phyloP scores from a whole-genome alignment of 768 basidiomycete species.

The Tylopilus sp. region DNA sequence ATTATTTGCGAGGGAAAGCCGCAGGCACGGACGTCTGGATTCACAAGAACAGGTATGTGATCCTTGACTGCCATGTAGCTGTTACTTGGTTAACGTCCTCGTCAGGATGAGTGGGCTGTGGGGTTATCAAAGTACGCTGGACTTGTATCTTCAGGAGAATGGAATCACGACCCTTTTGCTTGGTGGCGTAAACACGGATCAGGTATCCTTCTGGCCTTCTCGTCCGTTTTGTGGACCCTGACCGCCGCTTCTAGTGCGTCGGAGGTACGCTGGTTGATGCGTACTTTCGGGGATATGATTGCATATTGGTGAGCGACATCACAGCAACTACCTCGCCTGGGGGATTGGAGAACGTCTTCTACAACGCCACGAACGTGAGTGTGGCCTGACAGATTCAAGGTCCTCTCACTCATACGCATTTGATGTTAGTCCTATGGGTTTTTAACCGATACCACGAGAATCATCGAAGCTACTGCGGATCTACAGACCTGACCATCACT shows the following conservation, averaged over 20 bases:
- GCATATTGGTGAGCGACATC: slow-evolving; percentile 49
- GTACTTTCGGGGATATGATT: too few species aligned
- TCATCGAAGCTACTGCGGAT: slow-evolving; percentile 20
- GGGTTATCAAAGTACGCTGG: slow-evolving; percentile 29
- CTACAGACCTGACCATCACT: neutral
- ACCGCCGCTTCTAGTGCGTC: neutral
- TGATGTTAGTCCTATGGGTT: slow-evolving; percentile 52
- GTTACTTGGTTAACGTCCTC: neutral
- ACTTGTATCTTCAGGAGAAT: slow-evolving; percentile 59
- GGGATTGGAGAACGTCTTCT: slow-evolving; percentile 53
- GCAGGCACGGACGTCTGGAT: neutral
- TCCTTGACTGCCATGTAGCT: neutral
- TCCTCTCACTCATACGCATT: too few species aligned
- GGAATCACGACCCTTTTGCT: slow-evolving; percentile 55
- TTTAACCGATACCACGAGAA: slow-evolving; percentile 36
- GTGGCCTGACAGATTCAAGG: too few species aligned
- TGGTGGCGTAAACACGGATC: neutral
- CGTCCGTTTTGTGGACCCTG: neutral
- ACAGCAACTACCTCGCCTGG: slow-evolving; percentile 66
- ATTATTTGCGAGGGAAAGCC: neutral
- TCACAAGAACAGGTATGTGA: neutral
- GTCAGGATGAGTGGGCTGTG: neutral
- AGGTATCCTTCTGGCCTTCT: neutral
- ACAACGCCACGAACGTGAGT: slow-evolving; percentile 15
- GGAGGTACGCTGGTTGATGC: neutral